Percentiles rank a stretch among this genome's conserved stretches.
These are phyloP conservation scores for Pisolithus orientalis DNA, from an alignment of 768 basidiomycete genomes.

Conservation along the genomic window DNA sequence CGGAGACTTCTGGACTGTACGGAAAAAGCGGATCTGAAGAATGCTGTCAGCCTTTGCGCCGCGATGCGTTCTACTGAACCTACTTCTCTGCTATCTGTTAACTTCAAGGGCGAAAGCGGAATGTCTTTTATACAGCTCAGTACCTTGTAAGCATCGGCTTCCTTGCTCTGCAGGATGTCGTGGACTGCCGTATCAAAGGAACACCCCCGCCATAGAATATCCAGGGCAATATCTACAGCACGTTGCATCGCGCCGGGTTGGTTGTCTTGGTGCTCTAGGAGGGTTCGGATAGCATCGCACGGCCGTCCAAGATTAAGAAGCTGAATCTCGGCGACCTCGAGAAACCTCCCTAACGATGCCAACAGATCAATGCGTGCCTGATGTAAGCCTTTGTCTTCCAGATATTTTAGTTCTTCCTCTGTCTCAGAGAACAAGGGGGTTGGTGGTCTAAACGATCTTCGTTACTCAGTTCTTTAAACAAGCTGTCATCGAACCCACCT, in stretches of 20 bases:
- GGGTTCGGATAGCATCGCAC: constrained; percentile 40
- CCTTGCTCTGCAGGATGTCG: constrained; percentile 4
- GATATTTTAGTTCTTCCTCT: constrained; percentile 50
- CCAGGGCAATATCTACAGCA: constrained; percentile 35
- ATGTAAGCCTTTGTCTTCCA: constrained; percentile 49
- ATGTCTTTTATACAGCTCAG: constrained; percentile 22
- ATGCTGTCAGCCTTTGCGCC: not conserved
- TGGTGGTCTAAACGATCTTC: constrained; percentile 34
- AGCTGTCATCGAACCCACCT: not conserved
- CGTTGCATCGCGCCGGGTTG: constrained; percentile 18
- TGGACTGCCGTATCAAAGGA: constrained; percentile 29
- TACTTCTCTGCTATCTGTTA: not conserved
- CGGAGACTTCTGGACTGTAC: not conserved
- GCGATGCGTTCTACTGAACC: not conserved
- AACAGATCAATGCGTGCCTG: constrained; percentile 41
- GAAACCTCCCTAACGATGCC: constrained; percentile 35
- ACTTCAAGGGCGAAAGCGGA: constrained; percentile 2
- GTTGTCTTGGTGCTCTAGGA: constrained; percentile 33
- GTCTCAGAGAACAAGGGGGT: constrained; percentile 41
- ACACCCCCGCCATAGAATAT: constrained; percentile 40
- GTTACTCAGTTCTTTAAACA: not conserved
- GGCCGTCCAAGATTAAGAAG: constrained; percentile 37
- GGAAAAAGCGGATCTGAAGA: not conserved
- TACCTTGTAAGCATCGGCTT: constrained; percentile 2
- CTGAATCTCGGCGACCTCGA: constrained; percentile 49